Evolutionary conservation across 176 grass and related monocot genomes (phyloP).

Genomic region (Eragrostis curvula): DNA sequence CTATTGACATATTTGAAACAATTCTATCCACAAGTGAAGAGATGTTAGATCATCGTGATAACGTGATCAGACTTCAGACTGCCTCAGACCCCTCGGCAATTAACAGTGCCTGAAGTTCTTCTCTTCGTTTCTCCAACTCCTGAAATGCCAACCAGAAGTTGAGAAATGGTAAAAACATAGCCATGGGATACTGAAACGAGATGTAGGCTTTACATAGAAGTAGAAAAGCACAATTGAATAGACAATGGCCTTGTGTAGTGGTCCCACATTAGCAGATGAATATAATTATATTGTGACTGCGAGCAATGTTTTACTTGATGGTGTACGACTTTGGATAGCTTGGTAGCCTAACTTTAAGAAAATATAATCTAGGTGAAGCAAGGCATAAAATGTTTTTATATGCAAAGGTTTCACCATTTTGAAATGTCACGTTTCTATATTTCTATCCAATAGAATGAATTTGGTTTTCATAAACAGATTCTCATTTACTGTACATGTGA

Average conservation of each 20-base stretch:
- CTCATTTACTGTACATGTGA: not conserved
- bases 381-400: not conserved
- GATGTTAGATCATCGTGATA: constrained; percentile 12
- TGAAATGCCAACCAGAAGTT: constrained; percentile 37
- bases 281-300: not conserved
- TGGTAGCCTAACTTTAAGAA: constrained; percentile 8
- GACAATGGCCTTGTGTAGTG: not conserved
- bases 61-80: constrained; percentile 2
- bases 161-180: not conserved
- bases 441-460: not conserved
- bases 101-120: constrained; percentile 87
- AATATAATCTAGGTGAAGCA: not conserved
- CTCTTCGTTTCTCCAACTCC: constrained; percentile 78
- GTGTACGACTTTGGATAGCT: not conserved
- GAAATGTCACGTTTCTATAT: not conserved
- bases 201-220: not conserved
- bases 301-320: constrained; percentile 7
- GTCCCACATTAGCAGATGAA: not conserved
- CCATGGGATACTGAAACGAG: not conserved
- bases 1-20: not conserved
- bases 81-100: constrained; percentile 54
- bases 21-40: constrained; percentile 18
- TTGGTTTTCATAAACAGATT: constrained; percentile 18
- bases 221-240: not conserved
- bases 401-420: not conserved